Evolutionary conservation across 352 stramenopile genomes (phyloP), one percentile per base, ranked within the genome.

Genomic region (Phytopythium helicoides): DNA sequence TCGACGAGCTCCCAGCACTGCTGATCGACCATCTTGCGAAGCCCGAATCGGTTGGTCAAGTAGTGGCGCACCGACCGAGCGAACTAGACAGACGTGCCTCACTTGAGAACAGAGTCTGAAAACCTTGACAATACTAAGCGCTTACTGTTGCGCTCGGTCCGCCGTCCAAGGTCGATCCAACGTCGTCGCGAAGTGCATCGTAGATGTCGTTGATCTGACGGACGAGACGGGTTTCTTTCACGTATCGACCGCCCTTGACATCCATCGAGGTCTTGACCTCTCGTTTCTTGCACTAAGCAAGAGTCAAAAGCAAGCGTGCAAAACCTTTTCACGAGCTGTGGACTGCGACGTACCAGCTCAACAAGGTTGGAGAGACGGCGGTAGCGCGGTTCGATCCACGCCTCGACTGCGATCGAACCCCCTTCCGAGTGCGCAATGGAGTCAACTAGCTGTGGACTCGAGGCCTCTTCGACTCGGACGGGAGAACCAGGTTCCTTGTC

Each of bases 161-260:
- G 28, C 5, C 28, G 28, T 33, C 28, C 28, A 33, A 33, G 28
- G 28, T 33, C 28, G 28, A 33, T 9, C 28, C 28, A 33, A 33
- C 22, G 9, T 84, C 63, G 3, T 72, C 75, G 34, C 71, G 64
- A 0, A 64, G 64, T 21, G 77, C 68, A 54, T 92, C 78, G 52
- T 89, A 92, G 31, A 92, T 80, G 16, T 92, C 78, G 42, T 82
- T 84, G 23, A 92, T 72, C 1, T 83, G 71, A 22, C 67, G 64
- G 16, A 79, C 55, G 6, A 85, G 58, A 26, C 74, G 71, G 44
- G 54, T 71, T 44, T 84, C 71, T 42, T 77, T 86, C 25, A 68
- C 62, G 42, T 72, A 81, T n/a, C 40, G 56, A 1, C 22, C 51
- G 28, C 42, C 35, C 6, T 38, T 42, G 12, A 18, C 36, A 4